Evolutionary conservation across 2,329 filamentous ascomycete genomes (phyloP).

Genomic region (Fusarium tjaetaba): DNA sequence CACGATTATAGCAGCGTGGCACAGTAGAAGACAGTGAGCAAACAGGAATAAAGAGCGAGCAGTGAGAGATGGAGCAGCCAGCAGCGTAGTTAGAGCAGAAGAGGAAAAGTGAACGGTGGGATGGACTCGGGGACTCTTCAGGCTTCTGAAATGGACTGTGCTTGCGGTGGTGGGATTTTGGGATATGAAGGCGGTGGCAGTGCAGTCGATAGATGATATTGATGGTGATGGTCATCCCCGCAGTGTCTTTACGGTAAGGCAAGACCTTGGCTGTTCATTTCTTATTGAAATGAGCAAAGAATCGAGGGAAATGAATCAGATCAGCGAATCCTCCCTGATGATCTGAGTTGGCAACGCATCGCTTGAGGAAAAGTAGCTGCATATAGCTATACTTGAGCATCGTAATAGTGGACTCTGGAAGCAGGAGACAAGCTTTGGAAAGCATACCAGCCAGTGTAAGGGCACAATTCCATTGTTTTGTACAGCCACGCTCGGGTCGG

Average conservation of each 20-base stretch:
- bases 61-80: neutral
- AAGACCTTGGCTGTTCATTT: constrained; percentile 30
- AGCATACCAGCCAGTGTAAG: constrained; percentile 2
- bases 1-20: constrained; percentile 15
- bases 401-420: neutral
- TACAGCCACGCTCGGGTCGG: constrained; percentile 36
- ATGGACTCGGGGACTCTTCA: neutral
- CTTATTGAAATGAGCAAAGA: constrained; percentile 16
- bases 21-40: constrained; percentile 9
- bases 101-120: neutral
- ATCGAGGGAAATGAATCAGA: constrained; percentile 22
- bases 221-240: constrained; percentile 21
- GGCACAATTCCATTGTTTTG: constrained; percentile 21
- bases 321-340: neutral
- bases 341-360: constrained; percentile 5
- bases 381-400: neutral
- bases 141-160: constrained; percentile 19
- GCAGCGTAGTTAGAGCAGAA: neutral
- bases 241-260: constrained; percentile 2
- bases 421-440: neutral
- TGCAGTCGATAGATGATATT: constrained; percentile 27
- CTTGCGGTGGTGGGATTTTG: constrained; percentile 13
- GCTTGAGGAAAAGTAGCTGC: neutral
- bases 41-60: neutral
- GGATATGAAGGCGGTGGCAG: constrained; percentile 35